Base-by-base conservation (phyloP, 2,329 filamentous ascomycete genomes). In the Ceratocystis huliohia region DNA sequence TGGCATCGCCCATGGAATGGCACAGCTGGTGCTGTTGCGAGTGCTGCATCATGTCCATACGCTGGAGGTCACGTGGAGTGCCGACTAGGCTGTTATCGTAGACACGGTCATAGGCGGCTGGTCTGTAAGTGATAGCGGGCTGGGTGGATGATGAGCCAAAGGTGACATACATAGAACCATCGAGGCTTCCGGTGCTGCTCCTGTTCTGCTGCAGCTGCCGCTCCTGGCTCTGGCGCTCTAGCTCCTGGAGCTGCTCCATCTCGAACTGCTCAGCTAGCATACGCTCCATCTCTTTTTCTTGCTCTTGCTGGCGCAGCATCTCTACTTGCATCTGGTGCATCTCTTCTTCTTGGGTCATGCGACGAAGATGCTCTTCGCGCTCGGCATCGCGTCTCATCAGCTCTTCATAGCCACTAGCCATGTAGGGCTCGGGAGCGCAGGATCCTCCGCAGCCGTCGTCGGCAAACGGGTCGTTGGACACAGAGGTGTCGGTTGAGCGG, bases 391-490 rank as follows among this genome's bases (percentile, higher is more conserved):
- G 80, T 67, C 80, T 79, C 67, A 87, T 84, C 67, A 88, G 76
- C 72, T 84, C 79, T 71, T 90, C 88, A 73, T 96, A 96, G 15
- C 91, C 91, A 5, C 84, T 87, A 61, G 83, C 75, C 83, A 96
- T 95, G 75, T 96, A 96, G 0, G 91, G 91, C 75, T 95, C 90
- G 48, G 83, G 84, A 68, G 83, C 80, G 3, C 59, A 74, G 69
- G 72, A 73, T 33, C 64, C 64, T 37, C 67, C 64, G 22, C 67
- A 68, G 22, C 67, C 67, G 70, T 86, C 83, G 46, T 68, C 63
- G 46, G 63, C 33, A 37, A 67, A 67, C 20, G 63, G 63, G 48
- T 68, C 22, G 22, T 57, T 28, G 22, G 28, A 59, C 53, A 4
- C 53, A 30, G 25, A n/a, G 17, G 20, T 59, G 4, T 65, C 61